Percentiles rank a stretch among this genome's conserved stretches.
Evolutionary conservation across 1,139 yeast genomes (phyloP).

Genomic region (Protomyces pachydermus): DNA sequence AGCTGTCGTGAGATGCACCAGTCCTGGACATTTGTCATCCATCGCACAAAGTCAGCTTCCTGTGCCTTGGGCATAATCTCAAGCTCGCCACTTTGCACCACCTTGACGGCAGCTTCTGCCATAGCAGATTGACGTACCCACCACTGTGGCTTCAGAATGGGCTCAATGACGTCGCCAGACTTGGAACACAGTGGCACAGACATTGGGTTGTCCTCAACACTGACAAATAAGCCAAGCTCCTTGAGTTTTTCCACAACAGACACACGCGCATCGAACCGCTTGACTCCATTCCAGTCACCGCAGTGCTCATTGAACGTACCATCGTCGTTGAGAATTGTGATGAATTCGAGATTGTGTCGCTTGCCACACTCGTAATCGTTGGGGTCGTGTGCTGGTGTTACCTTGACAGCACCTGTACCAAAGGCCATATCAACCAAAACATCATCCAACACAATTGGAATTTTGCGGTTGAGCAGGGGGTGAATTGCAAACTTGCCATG

Average conservation of each 20-base stretch:
- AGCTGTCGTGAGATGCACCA: constrained; percentile 99
- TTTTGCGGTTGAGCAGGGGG: constrained; percentile 78
- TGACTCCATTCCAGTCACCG: constrained; percentile 87
- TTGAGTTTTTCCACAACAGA: constrained; percentile 76
- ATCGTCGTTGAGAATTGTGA: constrained; percentile 86
- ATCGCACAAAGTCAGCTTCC: constrained; percentile 87
- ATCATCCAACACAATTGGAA: constrained; percentile 82
- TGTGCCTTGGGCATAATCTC: constrained; percentile 82
- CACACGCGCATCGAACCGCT: constrained; percentile 90
- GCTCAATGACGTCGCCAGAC: constrained; percentile 96
- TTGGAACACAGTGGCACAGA: constrained; percentile 87
- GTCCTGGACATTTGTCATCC: constrained; percentile 96
- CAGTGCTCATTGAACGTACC: constrained; percentile 87
- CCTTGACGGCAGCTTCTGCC: constrained; percentile 71
- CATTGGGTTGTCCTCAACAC: constrained; percentile 92
- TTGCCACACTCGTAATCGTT: constrained; percentile 96
- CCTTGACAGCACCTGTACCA: constrained; percentile 99
- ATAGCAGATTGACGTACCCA: constrained; percentile 90
- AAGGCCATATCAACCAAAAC: constrained; percentile 99
- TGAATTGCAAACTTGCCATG: constrained; percentile 90
- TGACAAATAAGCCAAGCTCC: constrained; percentile 68
- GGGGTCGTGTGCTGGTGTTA: constrained; percentile 96
- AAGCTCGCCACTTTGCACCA: constrained; percentile 76
- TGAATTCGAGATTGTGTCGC: constrained; percentile 80
- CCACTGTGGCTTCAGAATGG: constrained; percentile 97